phyloP scores from a whole-genome alignment of 2,329 filamentous ascomycete genomes.

The Hypoxylon sp. region DNA sequence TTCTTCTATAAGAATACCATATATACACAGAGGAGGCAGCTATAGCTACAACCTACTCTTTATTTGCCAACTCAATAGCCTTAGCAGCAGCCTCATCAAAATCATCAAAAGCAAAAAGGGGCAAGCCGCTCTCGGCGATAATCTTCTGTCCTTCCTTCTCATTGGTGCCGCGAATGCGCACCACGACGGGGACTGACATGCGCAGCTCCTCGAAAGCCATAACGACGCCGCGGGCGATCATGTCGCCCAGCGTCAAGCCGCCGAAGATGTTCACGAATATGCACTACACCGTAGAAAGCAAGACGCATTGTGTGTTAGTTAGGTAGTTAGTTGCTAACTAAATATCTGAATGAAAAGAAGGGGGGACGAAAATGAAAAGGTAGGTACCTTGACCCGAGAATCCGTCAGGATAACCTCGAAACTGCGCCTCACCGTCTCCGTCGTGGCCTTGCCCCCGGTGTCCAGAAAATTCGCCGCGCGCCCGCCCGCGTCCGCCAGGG shows the following conservation, averaged over 20 bases:
- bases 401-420: constrained; percentile 80
- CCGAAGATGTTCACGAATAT: constrained; percentile 68
- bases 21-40: no score
- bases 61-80: constrained; percentile 65
- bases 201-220: constrained; percentile 75
- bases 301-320: no score
- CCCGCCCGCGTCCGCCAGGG: constrained; percentile 73
- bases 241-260: constrained; percentile 74
- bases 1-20: background rate
- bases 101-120: constrained; percentile 75
- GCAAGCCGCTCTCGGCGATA: constrained; percentile 73
- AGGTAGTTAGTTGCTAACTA: background rate
- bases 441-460: constrained; percentile 87
- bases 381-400: constrained; percentile 72
- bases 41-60: no score
- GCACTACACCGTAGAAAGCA: constrained; percentile 37
- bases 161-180: constrained; percentile 78
- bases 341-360: background rate
- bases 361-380: constrained; percentile 52
- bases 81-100: constrained; percentile 77
- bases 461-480: constrained; percentile 85
- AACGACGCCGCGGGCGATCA: constrained; percentile 81
- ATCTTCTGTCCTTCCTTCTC: constrained; percentile 75
- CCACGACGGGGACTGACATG: constrained; percentile 76
- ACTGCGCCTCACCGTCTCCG: constrained; percentile 78